phyloP scores from a whole-genome alignment of 2,329 filamentous ascomycete genomes.

The Cryphonectria nitschkei region DNA sequence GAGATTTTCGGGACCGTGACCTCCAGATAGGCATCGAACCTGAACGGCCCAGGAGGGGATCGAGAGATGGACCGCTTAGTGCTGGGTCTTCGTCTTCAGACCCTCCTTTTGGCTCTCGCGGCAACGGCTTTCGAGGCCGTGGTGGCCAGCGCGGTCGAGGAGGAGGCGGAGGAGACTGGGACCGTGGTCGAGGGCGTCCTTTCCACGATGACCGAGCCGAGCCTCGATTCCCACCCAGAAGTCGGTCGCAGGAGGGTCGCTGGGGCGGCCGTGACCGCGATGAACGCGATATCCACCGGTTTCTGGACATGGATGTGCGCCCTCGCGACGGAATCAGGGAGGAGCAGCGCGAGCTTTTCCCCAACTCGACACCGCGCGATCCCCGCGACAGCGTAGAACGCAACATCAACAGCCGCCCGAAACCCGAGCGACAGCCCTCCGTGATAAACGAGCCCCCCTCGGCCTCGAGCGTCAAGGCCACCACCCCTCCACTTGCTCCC shows the following conservation, averaged over 20 bases:
- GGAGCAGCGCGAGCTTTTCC: slow-evolving; percentile 54
- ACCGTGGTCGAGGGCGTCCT: slow-evolving; percentile 52
- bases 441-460: slow-evolving; percentile 50
- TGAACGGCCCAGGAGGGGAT: slow-evolving; percentile 68
- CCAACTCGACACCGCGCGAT: slow-evolving; percentile 50
- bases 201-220: slow-evolving; percentile 64
- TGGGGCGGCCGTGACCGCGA: slow-evolving; percentile 47
- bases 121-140: slow-evolving; percentile 59
- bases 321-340: slow-evolving; percentile 46
- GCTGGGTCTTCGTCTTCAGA: slow-evolving; percentile 74
- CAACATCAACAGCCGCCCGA: slow-evolving; percentile 47
- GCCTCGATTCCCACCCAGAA: slow-evolving; percentile 56
- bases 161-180: slow-evolving; percentile 58
- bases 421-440: slow-evolving; percentile 52
- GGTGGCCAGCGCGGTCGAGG: slow-evolving; percentile 53
- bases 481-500: slow-evolving; percentile 61
- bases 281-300: slow-evolving; percentile 45
- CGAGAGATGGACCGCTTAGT: slow-evolving; percentile 71
- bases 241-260: slow-evolving; percentile 65
- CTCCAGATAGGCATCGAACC: slow-evolving; percentile 67
- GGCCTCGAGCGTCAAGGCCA: slow-evolving; percentile 49
- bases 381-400: slow-evolving; percentile 47
- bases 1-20: slow-evolving; percentile 66
- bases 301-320: slow-evolving; percentile 42
- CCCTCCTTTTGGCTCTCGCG: slow-evolving; percentile 60